These are phyloP conservation scores for Cadophora sp. DNA, from an alignment of 2,329 filamentous ascomycete species.

Conservation along the genomic window DNA sequence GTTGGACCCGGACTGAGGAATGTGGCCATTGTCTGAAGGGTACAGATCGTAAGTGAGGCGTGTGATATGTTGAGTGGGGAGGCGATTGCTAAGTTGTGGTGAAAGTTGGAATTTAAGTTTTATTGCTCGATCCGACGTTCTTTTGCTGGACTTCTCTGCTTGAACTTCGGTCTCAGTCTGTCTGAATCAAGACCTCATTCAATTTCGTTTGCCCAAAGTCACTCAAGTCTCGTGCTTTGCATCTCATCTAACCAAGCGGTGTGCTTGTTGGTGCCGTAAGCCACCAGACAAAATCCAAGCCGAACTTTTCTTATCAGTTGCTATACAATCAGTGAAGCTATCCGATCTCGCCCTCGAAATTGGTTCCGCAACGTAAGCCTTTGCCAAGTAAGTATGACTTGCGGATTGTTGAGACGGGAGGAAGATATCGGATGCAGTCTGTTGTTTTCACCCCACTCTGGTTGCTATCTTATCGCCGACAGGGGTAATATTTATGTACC, in stretches of 20 bases:
- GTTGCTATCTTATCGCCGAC: slow-evolving; percentile 19
- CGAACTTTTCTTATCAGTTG: neutral
- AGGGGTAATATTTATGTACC: neutral
- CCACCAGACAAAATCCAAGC: neutral
- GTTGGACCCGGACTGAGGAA: slow-evolving; percentile 18
- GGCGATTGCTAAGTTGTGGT: too few relatives aligned
- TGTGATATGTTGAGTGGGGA: neutral
- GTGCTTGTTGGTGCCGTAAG: neutral
- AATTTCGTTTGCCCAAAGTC: neutral
- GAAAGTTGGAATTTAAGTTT: too few relatives aligned
- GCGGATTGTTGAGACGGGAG: neutral
- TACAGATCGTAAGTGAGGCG: neutral
- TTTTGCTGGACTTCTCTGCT: too few relatives aligned
- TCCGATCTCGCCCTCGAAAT: neutral
- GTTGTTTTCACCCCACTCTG: slow-evolving; percentile 11
- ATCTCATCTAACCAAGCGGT: neutral
- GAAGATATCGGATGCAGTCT: neutral
- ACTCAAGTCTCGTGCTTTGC: neutral
- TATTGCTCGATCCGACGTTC: too few relatives aligned
- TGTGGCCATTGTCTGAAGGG: slow-evolving; percentile 10
- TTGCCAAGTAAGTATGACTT: neutral
- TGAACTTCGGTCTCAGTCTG: neutral
- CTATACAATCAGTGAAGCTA: neutral
- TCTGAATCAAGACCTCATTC: neutral
- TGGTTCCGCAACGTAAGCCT: neutral